These are phyloP conservation scores for Tulasnella sp. DNA, from an alignment of 768 basidiomycete genomes.

Conservation along the genomic window DNA sequence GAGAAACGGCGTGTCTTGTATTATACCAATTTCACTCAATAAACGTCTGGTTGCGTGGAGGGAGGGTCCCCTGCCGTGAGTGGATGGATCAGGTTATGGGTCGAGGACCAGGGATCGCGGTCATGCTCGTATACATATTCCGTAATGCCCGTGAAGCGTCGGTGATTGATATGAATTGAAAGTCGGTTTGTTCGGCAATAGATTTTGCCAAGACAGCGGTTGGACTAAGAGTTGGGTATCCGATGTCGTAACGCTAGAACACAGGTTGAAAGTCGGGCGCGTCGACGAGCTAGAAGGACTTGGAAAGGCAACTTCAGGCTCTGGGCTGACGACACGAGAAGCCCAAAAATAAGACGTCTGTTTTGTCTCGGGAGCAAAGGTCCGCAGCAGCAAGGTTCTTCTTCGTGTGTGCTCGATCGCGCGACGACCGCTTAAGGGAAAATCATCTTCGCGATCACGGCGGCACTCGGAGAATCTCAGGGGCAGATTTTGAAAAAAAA, in stretches of 20 bases:
- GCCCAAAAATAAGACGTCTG: not conserved
- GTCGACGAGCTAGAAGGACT: not conserved
- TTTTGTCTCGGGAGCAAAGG: not conserved
- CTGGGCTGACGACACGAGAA: not conserved
- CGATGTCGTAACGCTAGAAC: not conserved
- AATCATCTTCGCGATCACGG: not conserved
- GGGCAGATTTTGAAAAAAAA: not conserved
- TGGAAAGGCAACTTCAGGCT: not conserved
- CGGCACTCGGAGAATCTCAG: not conserved
- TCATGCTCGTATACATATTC: not conserved
- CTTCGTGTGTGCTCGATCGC: not conserved
- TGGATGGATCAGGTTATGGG: not conserved
- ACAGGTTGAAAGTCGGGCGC: not conserved
- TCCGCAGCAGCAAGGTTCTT: not conserved
- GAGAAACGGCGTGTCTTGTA: not conserved
- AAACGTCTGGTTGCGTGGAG: not conserved
- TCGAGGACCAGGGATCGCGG: not conserved
- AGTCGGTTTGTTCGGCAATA: not conserved
- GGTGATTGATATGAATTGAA: not conserved
- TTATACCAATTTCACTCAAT: not conserved
- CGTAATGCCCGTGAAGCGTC: not conserved
- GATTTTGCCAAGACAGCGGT: not conserved
- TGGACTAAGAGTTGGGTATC: not conserved
- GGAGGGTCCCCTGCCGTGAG: not conserved
- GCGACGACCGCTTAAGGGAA: not conserved